phyloP scores from a whole-genome alignment of 257 asterid genomes.

The Nicotiana obtusifolia region DNA sequence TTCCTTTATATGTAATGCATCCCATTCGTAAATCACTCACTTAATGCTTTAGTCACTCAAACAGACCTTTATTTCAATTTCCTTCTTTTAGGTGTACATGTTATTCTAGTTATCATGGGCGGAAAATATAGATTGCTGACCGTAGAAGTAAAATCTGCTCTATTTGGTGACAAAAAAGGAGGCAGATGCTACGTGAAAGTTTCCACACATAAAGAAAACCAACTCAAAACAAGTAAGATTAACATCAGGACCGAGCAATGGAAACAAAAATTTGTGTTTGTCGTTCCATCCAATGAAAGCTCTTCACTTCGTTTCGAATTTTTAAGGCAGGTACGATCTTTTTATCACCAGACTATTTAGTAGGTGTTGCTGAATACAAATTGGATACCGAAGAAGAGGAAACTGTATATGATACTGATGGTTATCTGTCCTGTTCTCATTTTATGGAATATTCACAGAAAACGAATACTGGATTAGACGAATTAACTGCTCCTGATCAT shows the following conservation, averaged over 20 bases:
- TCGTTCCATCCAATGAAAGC: not conserved
- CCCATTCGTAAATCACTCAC: too few relatives aligned
- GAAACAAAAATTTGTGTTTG: not conserved
- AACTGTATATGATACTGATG: not conserved
- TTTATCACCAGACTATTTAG: not conserved
- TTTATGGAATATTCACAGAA: not conserved
- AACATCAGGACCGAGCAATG: not conserved
- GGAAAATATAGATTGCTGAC: not conserved
- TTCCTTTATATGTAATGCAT: too few relatives aligned
- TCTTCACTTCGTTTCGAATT: not conserved
- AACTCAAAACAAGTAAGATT: constrained; percentile 3
- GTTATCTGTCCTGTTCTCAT: not conserved
- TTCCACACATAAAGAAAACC: not conserved
- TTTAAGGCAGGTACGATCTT: not conserved
- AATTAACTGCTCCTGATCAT: not conserved
- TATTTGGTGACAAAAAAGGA: not conserved
- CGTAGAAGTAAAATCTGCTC: not conserved
- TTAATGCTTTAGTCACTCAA: too few relatives aligned
- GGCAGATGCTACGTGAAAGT: constrained; percentile 2
- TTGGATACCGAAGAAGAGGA: not conserved
- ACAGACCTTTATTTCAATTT: too few relatives aligned
- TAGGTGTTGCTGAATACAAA: not conserved
- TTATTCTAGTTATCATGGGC: too few relatives aligned
- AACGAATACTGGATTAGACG: not conserved
- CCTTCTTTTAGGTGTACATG: too few relatives aligned